A percentile compares a stretch with the other conserved stretches of the same genome.
Evolutionary conservation across 2,329 filamentous ascomycete genomes (phyloP).

Genomic region (Tolypocladium guangdongense): DNA sequence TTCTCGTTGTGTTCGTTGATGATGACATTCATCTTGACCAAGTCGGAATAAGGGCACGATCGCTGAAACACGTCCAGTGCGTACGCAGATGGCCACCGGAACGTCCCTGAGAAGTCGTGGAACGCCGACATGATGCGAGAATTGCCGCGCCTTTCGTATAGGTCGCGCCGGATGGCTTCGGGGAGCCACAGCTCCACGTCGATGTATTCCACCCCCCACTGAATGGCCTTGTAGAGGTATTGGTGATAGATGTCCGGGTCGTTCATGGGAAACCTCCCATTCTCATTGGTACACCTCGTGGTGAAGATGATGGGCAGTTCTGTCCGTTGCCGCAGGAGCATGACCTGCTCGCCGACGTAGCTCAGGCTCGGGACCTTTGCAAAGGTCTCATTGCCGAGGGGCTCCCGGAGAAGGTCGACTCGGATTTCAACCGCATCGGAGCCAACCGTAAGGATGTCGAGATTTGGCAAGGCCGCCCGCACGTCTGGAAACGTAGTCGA

Average conservation of each 20-base stretch:
- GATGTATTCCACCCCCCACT: slow-evolving; percentile 85
- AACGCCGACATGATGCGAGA: slow-evolving; percentile 88
- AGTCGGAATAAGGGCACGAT: slow-evolving; percentile 66
- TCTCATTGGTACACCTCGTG: slow-evolving; percentile 69
- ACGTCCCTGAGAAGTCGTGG: slow-evolving; percentile 75
- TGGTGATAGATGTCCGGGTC: slow-evolving; percentile 63
- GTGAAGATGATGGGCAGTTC: slow-evolving; percentile 89
- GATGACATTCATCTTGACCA: slow-evolving; percentile 85
- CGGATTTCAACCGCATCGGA: slow-evolving; percentile 78
- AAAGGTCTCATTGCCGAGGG: slow-evolving; percentile 48
- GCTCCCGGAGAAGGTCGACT: slow-evolving; percentile 70
- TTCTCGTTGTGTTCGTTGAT: slow-evolving; percentile 76
- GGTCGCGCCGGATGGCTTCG: slow-evolving; percentile 55
- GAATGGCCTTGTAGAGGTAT: slow-evolving; percentile 73
- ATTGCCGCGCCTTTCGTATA: slow-evolving; percentile 62
- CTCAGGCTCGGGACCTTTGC: slow-evolving; percentile 63
- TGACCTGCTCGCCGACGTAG: slow-evolving; percentile 79
- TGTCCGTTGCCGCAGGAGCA: slow-evolving; percentile 71
- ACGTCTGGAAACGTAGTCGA: slow-evolving; percentile 85
- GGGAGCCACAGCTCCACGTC: slow-evolving; percentile 84
- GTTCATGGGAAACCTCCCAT: slow-evolving; percentile 77
- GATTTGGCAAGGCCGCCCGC: slow-evolving; percentile 67
- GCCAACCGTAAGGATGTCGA: slow-evolving; percentile 79
- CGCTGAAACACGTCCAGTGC: slow-evolving; percentile 62
- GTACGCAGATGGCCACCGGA: slow-evolving; percentile 69